Evolutionary conservation across 1,284 basidiomycete species (phyloP).

Genomic region (Boletus semigastroideus): DNA sequence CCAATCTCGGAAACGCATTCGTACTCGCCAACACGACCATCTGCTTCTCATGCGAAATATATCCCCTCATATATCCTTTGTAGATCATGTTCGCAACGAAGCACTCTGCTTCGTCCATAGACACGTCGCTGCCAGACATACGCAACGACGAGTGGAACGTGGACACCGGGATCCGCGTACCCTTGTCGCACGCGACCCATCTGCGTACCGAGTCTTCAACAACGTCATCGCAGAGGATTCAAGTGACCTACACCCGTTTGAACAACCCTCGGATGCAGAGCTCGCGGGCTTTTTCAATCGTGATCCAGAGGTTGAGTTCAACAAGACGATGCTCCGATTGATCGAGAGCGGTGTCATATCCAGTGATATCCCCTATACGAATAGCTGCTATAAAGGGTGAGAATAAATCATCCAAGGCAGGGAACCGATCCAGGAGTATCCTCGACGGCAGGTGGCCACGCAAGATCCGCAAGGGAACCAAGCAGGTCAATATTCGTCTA

Average conservation of each 20-base stretch:
- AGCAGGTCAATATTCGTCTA: slow-evolving; percentile 86
- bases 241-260: slow-evolving; percentile 71
- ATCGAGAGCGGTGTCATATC: slow-evolving; percentile 80
- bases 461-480: slow-evolving; percentile 86
- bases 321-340: slow-evolving; percentile 68
- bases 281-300: slow-evolving; percentile 86
- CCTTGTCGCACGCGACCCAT: slow-evolving; percentile 75
- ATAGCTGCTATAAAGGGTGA: slow-evolving; percentile 81
- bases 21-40: slow-evolving; percentile 86
- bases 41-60: slow-evolving; percentile 94
- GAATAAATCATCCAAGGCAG: slow-evolving; percentile 74
- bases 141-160: slow-evolving; percentile 74
- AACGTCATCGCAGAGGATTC: neutral
- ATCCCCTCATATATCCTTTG: slow-evolving; percentile 90
- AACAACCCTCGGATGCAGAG: slow-evolving; percentile 85
- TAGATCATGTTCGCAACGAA: slow-evolving; percentile 93
- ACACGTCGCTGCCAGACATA: slow-evolving; percentile 60
- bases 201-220: slow-evolving; percentile 40
- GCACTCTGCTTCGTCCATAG: slow-evolving; percentile 87
- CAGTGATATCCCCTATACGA: slow-evolving; percentile 70
- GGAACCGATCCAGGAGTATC: slow-evolving; percentile 68
- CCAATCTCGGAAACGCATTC: slow-evolving; percentile 78
- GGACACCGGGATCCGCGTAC: slow-evolving; percentile 73
- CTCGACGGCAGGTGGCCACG: slow-evolving; percentile 80
- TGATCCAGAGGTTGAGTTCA: slow-evolving; percentile 81